Conservation (phyloP, 2,329 filamentous ascomycete species). For the Phialocephala subalpina region DNA sequence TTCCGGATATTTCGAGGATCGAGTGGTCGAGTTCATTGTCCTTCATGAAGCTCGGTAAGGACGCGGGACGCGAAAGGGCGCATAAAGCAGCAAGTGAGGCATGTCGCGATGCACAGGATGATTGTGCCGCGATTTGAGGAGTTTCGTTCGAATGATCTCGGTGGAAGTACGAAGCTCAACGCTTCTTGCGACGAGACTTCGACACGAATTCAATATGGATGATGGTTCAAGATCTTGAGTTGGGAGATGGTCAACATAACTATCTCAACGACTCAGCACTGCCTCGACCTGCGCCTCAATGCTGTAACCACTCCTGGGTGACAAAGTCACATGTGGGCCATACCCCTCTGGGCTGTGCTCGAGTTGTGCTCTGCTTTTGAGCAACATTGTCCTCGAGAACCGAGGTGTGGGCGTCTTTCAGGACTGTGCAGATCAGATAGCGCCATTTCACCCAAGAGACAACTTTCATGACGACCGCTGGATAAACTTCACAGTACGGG, state of each 20-base stretch:
- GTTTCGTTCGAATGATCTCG: not conserved
- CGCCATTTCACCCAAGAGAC: not conserved
- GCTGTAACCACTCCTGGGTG: not conserved
- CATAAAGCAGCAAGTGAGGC: conserved; percentile 2
- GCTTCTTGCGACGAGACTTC: not conserved
- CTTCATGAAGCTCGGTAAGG: not conserved
- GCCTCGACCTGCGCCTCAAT: conserved; percentile 4
- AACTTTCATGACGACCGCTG: not conserved
- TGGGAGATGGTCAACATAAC: conserved; percentile 5
- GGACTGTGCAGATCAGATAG: conserved; percentile 5
- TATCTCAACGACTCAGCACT: not conserved
- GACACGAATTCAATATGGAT: not conserved
- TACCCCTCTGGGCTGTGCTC: not conserved
- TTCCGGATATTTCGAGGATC: not conserved
- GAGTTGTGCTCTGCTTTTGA: conserved; percentile 1
- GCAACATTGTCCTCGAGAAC: not conserved
- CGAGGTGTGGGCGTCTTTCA: not conserved
- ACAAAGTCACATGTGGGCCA: not conserved
- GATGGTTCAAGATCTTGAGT: not conserved
- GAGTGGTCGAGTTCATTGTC: not conserved
- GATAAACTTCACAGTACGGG: not conserved
- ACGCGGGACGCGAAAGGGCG: not conserved
- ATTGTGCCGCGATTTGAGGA: not conserved
- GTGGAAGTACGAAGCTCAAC: not conserved
- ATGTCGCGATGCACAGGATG: not conserved